Evolutionary conservation across 192 early-diverging fungal genomes (phyloP).

Genomic region (Lunasporangiospora selenospora): DNA sequence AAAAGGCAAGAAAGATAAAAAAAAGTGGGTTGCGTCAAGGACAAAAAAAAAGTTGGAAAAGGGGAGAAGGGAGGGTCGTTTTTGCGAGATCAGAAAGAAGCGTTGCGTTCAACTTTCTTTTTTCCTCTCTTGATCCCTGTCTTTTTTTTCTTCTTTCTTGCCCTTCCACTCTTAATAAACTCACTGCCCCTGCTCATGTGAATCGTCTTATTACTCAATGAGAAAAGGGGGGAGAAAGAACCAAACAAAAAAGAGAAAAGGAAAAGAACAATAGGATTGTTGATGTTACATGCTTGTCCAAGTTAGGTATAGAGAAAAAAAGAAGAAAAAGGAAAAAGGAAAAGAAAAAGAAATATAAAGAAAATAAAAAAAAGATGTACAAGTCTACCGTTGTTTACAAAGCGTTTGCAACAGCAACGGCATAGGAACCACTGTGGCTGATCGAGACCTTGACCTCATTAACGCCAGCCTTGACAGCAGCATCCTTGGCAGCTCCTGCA

Average conservation of each 20-base stretch:
- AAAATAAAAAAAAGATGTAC: no score
- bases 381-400: no score
- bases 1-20: neutral
- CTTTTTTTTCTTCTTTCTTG: no score
- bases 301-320: constrained; percentile 15
- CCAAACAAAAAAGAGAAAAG: neutral
- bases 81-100: no score
- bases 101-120: constrained; percentile 43
- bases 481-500: constrained; percentile 81
- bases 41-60: neutral
- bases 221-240: neutral
- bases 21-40: neutral
- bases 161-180: no score
- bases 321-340: constrained; percentile 7
- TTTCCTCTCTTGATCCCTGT: neutral
- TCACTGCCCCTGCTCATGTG: no score
- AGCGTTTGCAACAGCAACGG: constrained; percentile 85
- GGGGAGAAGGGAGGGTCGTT: no score
- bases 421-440: constrained; percentile 89
- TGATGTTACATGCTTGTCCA: constrained; percentile 16
- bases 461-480: constrained; percentile 74
- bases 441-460: constrained; percentile 87
- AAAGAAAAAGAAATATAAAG: constrained; percentile 23
- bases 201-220: neutral
- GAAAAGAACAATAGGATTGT: neutral